phyloP scores from a whole-genome alignment of 139 green algal species.

The Yamagishiella unicocca region DNA sequence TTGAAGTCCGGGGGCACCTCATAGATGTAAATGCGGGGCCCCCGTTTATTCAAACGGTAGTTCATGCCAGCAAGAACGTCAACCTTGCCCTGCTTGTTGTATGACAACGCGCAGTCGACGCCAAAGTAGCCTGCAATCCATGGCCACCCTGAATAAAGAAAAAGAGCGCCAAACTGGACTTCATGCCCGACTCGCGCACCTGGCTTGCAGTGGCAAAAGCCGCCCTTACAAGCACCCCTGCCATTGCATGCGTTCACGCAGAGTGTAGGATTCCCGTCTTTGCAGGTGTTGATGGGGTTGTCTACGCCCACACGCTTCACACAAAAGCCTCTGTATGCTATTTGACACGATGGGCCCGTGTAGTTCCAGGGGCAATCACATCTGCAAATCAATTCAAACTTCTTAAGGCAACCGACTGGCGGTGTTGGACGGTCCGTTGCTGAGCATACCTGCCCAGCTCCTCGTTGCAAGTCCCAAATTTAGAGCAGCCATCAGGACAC shows the following conservation, averaged over 20 bases:
- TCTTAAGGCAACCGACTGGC: neutral
- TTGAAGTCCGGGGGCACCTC: slow-evolving; percentile 63
- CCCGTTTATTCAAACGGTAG: slow-evolving; percentile 44
- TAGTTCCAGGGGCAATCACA: slow-evolving; percentile 62
- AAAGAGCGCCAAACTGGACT: neutral
- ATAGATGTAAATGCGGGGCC: slow-evolving; percentile 56
- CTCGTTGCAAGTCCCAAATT: slow-evolving; percentile 39
- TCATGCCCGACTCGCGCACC: neutral
- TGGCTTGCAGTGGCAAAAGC: slow-evolving; percentile 59
- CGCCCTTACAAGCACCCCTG: slow-evolving; percentile 35
- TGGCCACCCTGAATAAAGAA: neutral
- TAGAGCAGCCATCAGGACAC: slow-evolving; percentile 29
- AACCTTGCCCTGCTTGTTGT: slow-evolving; percentile 1
- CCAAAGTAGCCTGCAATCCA: slow-evolving; percentile 58
- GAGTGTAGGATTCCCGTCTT: slow-evolving; percentile 22
- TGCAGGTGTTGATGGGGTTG: slow-evolving; percentile 55
- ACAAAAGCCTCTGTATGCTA: slow-evolving; percentile 44
- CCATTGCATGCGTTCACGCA: slow-evolving; percentile 57
- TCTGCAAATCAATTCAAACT: slow-evolving; percentile 18
- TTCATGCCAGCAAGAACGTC: slow-evolving; percentile 45
- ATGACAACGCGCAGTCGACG: slow-evolving; percentile 57
- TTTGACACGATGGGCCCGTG: slow-evolving; percentile 35
- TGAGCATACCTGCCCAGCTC: slow-evolving; percentile 35
- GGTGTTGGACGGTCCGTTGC: neutral
- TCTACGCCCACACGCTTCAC: slow-evolving; percentile 47